Percentiles rank a stretch among this genome's conserved stretches.
phyloP scores from a whole-genome alignment of 345 rosid genomes.

The Citrus mangshanensis region DNA sequence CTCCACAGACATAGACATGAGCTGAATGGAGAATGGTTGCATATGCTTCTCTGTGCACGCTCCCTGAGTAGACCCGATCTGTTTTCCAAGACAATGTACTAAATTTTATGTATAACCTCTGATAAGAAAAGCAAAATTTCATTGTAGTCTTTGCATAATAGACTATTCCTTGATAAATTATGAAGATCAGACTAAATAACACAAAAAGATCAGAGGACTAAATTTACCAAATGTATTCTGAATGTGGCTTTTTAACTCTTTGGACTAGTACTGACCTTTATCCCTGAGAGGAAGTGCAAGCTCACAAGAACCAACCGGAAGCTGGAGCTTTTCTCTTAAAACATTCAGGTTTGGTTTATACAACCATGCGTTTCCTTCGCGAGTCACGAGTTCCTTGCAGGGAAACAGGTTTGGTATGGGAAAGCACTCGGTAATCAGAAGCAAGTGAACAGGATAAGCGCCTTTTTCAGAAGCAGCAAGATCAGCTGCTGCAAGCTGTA shows the following conservation, averaged over 20 bases:
- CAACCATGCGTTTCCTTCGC: conserved; percentile 63
- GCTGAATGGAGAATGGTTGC: conserved; percentile 96
- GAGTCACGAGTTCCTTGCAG: conserved; percentile 68
- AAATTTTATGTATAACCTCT: not conserved
- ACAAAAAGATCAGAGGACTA: not conserved
- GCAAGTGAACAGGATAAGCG: conserved; percentile 61
- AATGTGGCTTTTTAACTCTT: not conserved
- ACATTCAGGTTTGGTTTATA: conserved; percentile 64
- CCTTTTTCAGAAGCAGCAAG: conserved; percentile 73
- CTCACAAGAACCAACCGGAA: conserved; percentile 91
- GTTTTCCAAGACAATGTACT: conserved; percentile 17
- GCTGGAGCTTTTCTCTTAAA: conserved; percentile 70
- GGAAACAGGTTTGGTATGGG: conserved; percentile 81
- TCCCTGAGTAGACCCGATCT: conserved; percentile 57
- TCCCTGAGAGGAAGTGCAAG: conserved; percentile 80
- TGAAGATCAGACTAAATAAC: not conserved
- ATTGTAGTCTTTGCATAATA: not conserved
- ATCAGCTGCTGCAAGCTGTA: conserved; percentile 83
- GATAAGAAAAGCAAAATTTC: not conserved
- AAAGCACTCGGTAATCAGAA: conserved; percentile 63
- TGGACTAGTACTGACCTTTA: conserved; percentile 42
- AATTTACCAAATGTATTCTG: not conserved
- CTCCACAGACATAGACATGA: conserved; percentile 87
- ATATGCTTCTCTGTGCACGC: conserved; percentile 72
- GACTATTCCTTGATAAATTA: not conserved